These are phyloP conservation scores for Suhomyces coccinellae DNA, from an alignment of 1,139 yeast genomes.

Conservation along the genomic window DNA sequence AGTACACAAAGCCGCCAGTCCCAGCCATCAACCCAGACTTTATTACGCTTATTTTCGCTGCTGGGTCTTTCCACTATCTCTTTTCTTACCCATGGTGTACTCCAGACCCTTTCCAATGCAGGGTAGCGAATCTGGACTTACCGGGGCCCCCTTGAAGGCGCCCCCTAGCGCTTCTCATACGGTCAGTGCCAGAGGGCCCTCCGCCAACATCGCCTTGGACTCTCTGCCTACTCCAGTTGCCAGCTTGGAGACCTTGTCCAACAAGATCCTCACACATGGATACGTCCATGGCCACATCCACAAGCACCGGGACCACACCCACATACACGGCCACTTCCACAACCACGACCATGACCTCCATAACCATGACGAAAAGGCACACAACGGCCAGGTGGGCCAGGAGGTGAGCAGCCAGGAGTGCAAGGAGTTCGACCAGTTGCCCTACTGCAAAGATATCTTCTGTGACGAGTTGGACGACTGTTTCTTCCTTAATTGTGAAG, in stretches of 20 bases:
- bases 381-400: background rate
- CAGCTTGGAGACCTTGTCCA: constrained; percentile 1
- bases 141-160: background rate
- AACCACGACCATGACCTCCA: constrained; percentile 45
- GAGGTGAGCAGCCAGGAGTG: constrained; percentile 20
- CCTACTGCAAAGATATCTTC: constrained; percentile 42
- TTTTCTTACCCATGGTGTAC: background rate
- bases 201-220: background rate
- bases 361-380: constrained; percentile 14
- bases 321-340: constrained; percentile 70
- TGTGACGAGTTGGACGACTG: constrained; percentile 51
- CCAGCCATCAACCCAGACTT: background rate
- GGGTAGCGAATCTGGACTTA: background rate
- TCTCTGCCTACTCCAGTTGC: background rate
- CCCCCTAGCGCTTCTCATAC: background rate
- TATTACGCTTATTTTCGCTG: background rate
- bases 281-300: constrained; percentile 71
- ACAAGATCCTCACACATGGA: constrained; percentile 41
- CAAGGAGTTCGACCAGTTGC: constrained; percentile 33
- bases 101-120: background rate
- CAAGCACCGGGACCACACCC: constrained; percentile 61
- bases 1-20: background rate
- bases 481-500: constrained; percentile 39
- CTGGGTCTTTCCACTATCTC: background rate
- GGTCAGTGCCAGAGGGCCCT: background rate